Conservation (phyloP, 495 filamentous ascomycete genomes). For the Podospora australis region DNA sequence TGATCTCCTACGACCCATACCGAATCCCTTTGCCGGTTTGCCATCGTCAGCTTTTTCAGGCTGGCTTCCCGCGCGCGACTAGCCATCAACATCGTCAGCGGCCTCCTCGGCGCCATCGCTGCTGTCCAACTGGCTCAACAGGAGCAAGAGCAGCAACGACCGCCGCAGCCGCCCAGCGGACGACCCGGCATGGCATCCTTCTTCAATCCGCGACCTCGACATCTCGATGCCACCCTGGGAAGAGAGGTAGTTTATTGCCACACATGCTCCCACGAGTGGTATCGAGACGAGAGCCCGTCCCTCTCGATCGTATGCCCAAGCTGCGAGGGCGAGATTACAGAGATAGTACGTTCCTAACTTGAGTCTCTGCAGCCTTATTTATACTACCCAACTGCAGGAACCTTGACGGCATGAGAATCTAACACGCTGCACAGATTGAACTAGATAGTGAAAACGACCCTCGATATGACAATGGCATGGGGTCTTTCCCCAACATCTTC, state of each 20-base stretch:
- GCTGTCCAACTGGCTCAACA: constrained; percentile 1
- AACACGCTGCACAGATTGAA: background rate
- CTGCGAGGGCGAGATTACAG: constrained; percentile 70
- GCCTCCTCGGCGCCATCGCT: constrained; percentile 5
- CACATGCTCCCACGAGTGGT: constrained; percentile 72
- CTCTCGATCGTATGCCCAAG: constrained; percentile 73
- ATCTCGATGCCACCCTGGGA: constrained; percentile 37
- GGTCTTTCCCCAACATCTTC: no score
- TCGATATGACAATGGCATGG: no score
- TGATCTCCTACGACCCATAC: no score
- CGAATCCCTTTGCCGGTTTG: no score
- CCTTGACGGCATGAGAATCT: background rate
- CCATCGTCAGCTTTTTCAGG: no score
- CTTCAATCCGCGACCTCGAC: constrained; percentile 2
- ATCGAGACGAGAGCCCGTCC: constrained; percentile 51
- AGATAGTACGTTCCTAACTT: constrained; percentile 58
- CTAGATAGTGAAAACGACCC: no score
- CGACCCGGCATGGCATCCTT: constrained; percentile 34
- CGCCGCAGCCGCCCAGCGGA: constrained; percentile 28
- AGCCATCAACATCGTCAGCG: constrained; percentile 1
- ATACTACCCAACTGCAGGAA: background rate
- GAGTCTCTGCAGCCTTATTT: background rate
- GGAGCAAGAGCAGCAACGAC: background rate
- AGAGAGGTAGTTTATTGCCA: constrained; percentile 79
- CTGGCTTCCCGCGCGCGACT: constrained; percentile 9